Percentiles rank a stretch among this genome's conserved stretches.
Conservation (phyloP, 768 basidiomycete genomes). For the Lentinula guzmanii region DNA sequence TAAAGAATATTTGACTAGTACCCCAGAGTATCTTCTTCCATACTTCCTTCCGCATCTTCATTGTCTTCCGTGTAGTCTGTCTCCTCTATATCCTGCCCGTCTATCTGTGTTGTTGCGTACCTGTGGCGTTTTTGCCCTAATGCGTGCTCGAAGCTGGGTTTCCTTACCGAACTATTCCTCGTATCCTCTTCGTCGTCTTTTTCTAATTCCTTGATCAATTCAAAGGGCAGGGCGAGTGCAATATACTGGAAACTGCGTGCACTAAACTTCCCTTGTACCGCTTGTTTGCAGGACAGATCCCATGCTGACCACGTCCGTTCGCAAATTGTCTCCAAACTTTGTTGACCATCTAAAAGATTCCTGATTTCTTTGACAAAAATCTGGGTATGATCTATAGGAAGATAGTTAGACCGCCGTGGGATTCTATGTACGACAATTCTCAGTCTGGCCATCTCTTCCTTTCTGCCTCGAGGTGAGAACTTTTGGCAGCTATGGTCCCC, state of each 20-base stretch:
- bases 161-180: neutral
- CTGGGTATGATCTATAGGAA: slow-evolving; percentile 42
- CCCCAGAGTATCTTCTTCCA: neutral
- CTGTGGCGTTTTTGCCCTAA: neutral
- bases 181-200: neutral
- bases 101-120: neutral
- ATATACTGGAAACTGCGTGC: slow-evolving; percentile 61
- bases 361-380: slow-evolving; percentile 44
- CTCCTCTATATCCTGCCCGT: neutral
- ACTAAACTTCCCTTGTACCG: slow-evolving; percentile 33
- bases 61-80: neutral
- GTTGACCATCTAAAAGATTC: slow-evolving; percentile 45
- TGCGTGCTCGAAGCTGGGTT: neutral
- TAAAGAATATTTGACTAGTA: slow-evolving; percentile 12
- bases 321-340: slow-evolving; percentile 33
- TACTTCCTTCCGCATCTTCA: neutral
- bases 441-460: slow-evolving; percentile 46
- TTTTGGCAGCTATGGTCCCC: slow-evolving; percentile 62
- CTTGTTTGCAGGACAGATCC: slow-evolving; percentile 27
- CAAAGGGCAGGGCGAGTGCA: slow-evolving; percentile 15
- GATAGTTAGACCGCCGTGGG: neutral
- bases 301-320: slow-evolving; percentile 52
- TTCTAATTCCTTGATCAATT: neutral
- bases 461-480: slow-evolving; percentile 48
- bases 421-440: neutral